Conservation (phyloP, 1,284 basidiomycete species). For the Apiotrichum sp. region DNA sequence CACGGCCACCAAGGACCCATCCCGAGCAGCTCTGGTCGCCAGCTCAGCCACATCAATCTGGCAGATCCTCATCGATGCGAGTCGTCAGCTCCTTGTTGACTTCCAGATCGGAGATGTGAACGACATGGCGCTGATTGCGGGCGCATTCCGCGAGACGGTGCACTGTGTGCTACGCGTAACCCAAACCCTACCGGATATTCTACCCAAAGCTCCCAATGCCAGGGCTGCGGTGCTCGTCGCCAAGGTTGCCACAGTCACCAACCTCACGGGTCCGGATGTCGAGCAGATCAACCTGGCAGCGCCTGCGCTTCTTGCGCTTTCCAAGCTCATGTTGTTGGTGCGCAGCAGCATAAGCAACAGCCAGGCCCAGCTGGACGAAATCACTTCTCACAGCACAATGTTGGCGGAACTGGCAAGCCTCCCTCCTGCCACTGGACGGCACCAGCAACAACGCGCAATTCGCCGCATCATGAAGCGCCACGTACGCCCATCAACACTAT, state of each 20-base stretch:
- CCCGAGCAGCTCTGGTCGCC: slow-evolving; percentile 5
- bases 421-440: slow-evolving; percentile 35
- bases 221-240: slow-evolving; percentile 25
- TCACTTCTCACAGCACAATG: slow-evolving; percentile 16
- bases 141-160: slow-evolving; percentile 24
- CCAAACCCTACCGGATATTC: slow-evolving; percentile 12
- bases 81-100: slow-evolving; percentile 32
- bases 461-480: slow-evolving; percentile 25
- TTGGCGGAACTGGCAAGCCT: slow-evolving; percentile 24
- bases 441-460: slow-evolving; percentile 40
- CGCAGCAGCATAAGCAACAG: slow-evolving; percentile 17
- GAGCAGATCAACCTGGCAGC: slow-evolving; percentile 28
- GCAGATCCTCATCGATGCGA: slow-evolving; percentile 33
- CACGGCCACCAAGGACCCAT: slow-evolving; percentile 5
- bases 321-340: slow-evolving; percentile 23
- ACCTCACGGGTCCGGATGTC: slow-evolving; percentile 28
- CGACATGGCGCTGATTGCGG: slow-evolving; percentile 26
- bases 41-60: slow-evolving; percentile 20
- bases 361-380: slow-evolving; percentile 12
- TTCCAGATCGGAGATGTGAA: slow-evolving; percentile 33
- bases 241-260: slow-evolving; percentile 25
- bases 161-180: slow-evolving; percentile 16
- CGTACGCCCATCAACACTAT: slow-evolving; percentile 15
- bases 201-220: slow-evolving; percentile 23
- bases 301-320: slow-evolving; percentile 24